These are phyloP conservation scores for Coleophoma eucalyptorum DNA, from an alignment of 2,329 filamentous ascomycete genomes.

Conservation along the genomic window DNA sequence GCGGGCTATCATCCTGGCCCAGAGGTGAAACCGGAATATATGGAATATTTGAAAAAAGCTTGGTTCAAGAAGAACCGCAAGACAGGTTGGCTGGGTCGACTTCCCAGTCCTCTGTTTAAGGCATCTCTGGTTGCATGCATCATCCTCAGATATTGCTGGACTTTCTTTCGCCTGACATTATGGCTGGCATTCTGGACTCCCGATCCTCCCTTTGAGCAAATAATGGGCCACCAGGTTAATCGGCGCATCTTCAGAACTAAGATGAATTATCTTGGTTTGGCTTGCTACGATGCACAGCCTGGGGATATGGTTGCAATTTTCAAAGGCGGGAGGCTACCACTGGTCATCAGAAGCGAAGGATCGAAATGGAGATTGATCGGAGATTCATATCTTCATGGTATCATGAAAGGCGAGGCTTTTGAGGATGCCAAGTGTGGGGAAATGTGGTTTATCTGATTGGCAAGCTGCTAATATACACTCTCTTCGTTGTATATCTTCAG, in stretches of 20 bases:
- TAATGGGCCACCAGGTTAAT: background rate
- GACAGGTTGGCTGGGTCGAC: background rate
- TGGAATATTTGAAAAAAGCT: background rate
- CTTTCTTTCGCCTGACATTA: background rate
- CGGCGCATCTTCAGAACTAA: background rate
- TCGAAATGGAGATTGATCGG: background rate
- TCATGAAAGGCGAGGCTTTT: conserved; percentile 11
- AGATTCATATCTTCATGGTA: background rate
- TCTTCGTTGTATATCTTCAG: no score
- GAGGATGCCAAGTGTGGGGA: background rate
- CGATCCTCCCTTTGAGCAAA: background rate
- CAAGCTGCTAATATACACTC: no score
- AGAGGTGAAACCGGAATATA: background rate
- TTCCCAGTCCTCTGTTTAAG: background rate
- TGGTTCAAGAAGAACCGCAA: background rate
- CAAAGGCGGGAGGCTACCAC: background rate
- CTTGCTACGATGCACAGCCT: background rate
- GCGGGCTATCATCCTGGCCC: background rate
- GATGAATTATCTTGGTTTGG: background rate
- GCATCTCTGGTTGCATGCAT: background rate
- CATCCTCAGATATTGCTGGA: background rate
- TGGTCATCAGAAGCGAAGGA: background rate
- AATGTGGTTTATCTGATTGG: background rate
- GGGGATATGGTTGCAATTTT: background rate
- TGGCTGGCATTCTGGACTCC: background rate